Conservation (phyloP, 352 stramenopile species). For the Ophiocytium majus region DNA sequence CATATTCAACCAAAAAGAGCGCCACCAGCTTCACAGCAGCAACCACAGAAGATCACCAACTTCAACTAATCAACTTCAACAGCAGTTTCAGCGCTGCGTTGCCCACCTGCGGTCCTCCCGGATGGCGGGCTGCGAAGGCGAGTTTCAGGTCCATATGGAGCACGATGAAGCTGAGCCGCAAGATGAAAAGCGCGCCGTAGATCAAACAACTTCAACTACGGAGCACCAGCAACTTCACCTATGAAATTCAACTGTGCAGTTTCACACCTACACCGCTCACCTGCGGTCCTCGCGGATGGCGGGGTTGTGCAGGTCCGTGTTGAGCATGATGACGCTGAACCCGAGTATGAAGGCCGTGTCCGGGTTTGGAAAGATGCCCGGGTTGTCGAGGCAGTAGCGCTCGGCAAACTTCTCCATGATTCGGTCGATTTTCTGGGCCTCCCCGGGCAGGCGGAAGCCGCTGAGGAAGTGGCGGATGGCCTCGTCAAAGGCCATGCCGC, state of each 20-base stretch:
- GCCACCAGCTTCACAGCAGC: no score
- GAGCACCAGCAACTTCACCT: no score
- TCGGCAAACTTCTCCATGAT: conserved; percentile 99
- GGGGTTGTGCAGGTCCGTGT: conserved; percentile 98
- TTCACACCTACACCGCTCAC: conserved; percentile 70
- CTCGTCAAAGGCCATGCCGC: conserved; percentile 82
- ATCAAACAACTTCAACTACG: no score
- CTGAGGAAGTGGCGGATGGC: conserved; percentile 94
- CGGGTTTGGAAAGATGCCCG: conserved; percentile 40
- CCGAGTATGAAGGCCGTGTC: conserved; percentile 86
- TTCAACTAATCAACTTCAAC: conserved; percentile 60
- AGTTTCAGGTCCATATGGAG: no score
- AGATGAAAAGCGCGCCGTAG: no score
- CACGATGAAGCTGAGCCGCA: no score
- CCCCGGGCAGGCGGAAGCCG: conserved; percentile 94
- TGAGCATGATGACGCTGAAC: conserved; percentile 93
- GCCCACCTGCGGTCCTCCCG: conserved; percentile 85
- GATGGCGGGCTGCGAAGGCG: no score
- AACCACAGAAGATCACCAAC: no score
- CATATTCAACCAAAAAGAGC: no score
- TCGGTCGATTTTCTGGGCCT: conserved; percentile 99
- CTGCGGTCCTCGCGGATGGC: conserved; percentile 89
- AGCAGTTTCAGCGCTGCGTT: conserved; percentile 80
- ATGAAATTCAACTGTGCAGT: conserved; percentile 74
- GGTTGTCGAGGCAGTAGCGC: conserved; percentile 68